Conservation (phyloP, 345 rosid genomes). For the Camelina laxa region DNA sequence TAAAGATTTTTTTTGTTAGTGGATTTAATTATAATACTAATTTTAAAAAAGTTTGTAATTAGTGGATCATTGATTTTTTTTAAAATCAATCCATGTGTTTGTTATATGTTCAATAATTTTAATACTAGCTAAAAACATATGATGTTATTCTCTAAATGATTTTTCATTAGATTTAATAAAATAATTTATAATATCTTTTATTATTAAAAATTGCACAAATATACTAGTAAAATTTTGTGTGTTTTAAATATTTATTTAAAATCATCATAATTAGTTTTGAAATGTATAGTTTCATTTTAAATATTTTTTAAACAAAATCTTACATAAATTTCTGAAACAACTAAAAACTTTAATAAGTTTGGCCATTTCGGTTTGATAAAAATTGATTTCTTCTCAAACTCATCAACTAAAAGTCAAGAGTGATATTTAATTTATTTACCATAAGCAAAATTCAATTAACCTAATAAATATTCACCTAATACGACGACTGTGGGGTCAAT, state of each 20-base stretch:
- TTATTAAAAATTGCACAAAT: neutral
- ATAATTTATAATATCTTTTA: neutral
- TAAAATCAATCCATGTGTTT: neutral
- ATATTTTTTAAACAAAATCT: neutral
- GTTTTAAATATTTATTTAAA: too few species aligned
- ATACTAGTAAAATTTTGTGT: neutral
- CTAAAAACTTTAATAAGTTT: neutral
- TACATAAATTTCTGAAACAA: neutral
- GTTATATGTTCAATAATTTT: neutral
- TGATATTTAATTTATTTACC: neutral
- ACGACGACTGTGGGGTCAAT: slow-evolving; percentile 15
- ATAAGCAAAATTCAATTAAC: slow-evolving; percentile 17
- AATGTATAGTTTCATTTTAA: too few species aligned
- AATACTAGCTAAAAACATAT: neutral
- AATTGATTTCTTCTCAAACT: neutral
- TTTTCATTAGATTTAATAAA: neutral
- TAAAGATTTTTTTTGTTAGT: neutral
- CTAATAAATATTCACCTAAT: slow-evolving; percentile 31
- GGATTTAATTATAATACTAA: neutral
- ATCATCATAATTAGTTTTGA: neutral
- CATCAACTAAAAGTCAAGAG: slow-evolving; percentile 19
- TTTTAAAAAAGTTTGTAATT: neutral
- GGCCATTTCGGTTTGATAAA: neutral
- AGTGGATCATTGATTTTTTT: neutral
- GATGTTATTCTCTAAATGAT: neutral